A percentile compares a stretch with the other conserved stretches of the same genome.
Evolutionary conservation across 345 rosid genomes (phyloP).

Genomic region (Gossypium australe): DNA sequence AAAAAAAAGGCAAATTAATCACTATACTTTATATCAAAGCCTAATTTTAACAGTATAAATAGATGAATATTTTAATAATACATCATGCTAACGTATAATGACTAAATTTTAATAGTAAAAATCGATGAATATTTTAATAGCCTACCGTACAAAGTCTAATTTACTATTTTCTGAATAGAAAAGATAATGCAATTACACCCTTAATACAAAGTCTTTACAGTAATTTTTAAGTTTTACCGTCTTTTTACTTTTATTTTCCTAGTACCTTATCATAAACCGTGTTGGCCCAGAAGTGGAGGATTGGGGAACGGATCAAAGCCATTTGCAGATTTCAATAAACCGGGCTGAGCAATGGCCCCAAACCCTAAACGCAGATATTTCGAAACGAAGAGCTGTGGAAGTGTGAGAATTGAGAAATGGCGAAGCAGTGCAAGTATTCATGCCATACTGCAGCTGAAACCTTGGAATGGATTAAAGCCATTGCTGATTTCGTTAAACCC

Average conservation of each 20-base stretch:
- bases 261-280: not conserved
- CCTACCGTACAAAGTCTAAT: too few relatives aligned
- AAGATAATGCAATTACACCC: fast-evolving
- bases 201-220: fast-evolving
- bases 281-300: not conserved
- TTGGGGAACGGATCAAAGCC: conserved; percentile 55
- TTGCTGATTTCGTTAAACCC: conserved; percentile 53
- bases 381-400: not conserved
- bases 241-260: too few relatives aligned
- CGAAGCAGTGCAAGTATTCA: conserved; percentile 32
- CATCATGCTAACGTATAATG: too few relatives aligned
- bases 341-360: conserved; percentile 19
- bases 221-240: too few relatives aligned
- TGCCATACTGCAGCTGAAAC: conserved; percentile 62
- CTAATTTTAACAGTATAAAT: too few relatives aligned
- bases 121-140: too few relatives aligned
- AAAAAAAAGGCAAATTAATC: fast-evolving
- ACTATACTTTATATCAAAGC: too few relatives aligned
- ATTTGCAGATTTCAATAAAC: conserved; percentile 50
- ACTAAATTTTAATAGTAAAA: too few relatives aligned
- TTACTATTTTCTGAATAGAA: too few relatives aligned
- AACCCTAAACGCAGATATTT: not conserved
- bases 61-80: too few relatives aligned
- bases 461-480: conserved; percentile 67
- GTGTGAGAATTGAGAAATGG: not conserved